Evolutionary conservation across 2,329 filamentous ascomycete species (phyloP).

Genomic region (Chaetoscypha palmicola): DNA sequence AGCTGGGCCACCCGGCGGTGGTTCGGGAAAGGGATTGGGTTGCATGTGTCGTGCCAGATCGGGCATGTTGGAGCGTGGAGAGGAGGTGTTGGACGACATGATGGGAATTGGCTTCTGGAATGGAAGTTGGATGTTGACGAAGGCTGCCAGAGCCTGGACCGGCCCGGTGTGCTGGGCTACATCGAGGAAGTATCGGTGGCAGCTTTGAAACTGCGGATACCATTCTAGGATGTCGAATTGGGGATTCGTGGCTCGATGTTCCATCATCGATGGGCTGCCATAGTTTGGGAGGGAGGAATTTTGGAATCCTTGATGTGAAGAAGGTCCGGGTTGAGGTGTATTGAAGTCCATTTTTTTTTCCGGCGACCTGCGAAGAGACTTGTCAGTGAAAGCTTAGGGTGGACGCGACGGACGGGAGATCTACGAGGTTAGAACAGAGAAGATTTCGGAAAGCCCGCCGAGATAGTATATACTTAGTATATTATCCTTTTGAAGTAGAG

Average conservation of each 20-base stretch:
- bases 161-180: constrained; percentile 76
- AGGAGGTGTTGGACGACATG: constrained; percentile 34
- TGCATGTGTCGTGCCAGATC: constrained; percentile 14
- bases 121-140: constrained; percentile 86
- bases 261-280: constrained; percentile 12
- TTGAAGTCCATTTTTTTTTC: constrained; percentile 20
- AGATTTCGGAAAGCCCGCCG: too few species aligned
- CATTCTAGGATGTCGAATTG: constrained; percentile 79
- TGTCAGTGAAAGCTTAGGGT: too few species aligned
- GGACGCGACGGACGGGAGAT: background rate
- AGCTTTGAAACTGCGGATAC: constrained; percentile 86
- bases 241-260: constrained; percentile 11
- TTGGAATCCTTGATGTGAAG: constrained; percentile 11
- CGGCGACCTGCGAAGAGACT: too few species aligned
- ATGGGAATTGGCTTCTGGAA: constrained; percentile 60
- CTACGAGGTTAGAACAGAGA: background rate
- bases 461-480: too few species aligned
- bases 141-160: constrained; percentile 82
- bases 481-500: too few species aligned
- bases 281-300: constrained; percentile 12
- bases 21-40: constrained; percentile 26
- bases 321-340: constrained; percentile 10
- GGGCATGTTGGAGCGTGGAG: constrained; percentile 32
- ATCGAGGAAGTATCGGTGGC: constrained; percentile 85
- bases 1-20: constrained; percentile 15